Evolutionary conservation across 257 asterid species (phyloP), one percentile per base, ranked within the genome.

Genomic region (Solanum chmielewskii): DNA sequence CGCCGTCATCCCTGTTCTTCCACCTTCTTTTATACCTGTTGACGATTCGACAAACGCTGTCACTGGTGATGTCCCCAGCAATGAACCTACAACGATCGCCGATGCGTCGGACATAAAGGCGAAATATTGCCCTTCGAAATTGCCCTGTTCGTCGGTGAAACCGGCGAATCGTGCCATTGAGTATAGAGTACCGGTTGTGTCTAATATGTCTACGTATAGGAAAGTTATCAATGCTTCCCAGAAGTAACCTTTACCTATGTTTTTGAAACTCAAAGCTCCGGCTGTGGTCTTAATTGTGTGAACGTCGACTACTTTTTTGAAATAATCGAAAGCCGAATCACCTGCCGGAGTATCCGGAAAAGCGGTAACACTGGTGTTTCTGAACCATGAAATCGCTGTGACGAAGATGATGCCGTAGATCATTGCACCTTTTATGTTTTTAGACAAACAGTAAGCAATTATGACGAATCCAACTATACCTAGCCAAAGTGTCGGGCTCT

Each of bases 151-250:
- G 87, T 94, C 98, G 1, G 95, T 81, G 82, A 95, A 94, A 9
- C 99, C 99, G 16, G 99, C 99, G 91, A 96, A 96, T 4, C 95
- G 87, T 2, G 98, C 99, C 98, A 95, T 94, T 5, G 99, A 93
- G 33, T 95, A 95, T 3, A 96, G 87, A 2, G 98, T 95, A 9
- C 98, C 99, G 12, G 99, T 97, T 10, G 98, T 95, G 87, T 95
- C 98, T 11, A 97, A 84, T 2, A 97, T 92, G 87, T 97, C 99
- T 0, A 97, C 99, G 93, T 97, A 97, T 1, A 97, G 69, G 69
- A 97, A 97, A 0, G 99, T 97, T 12, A 94, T 84, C 42, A 97
- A 44, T 0, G 98, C 98, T 83, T 94, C 98, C 99, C 99, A 97
- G 88, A 97, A 95, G 16, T 83, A 76, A 13, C 91, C 95, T 20